These are phyloP conservation scores for Fistulifera pelliculosa DNA, from an alignment of 108 stramenopile genomes.

Conservation along the genomic window DNA sequence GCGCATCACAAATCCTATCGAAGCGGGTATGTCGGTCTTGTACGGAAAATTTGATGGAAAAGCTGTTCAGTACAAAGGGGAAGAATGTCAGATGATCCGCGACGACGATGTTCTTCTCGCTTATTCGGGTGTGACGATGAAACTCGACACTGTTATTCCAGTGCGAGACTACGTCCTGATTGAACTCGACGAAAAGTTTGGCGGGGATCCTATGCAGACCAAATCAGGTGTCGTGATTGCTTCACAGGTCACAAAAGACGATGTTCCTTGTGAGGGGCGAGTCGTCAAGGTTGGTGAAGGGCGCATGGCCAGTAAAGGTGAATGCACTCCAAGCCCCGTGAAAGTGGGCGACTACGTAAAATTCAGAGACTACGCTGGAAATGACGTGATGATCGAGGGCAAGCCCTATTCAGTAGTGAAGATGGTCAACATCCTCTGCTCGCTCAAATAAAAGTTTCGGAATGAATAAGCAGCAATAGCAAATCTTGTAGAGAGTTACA, in stretches of 20 bases:
- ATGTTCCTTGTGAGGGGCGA: constrained; percentile 69
- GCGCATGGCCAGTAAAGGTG: constrained; percentile 75
- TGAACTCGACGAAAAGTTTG: constrained; percentile 33
- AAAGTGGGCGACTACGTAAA: constrained; percentile 84
- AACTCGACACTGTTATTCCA: constrained; percentile 67
- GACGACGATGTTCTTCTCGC: constrained; percentile 89
- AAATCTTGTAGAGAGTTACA: background rate
- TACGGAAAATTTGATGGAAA: constrained; percentile 92
- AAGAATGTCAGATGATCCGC: constrained; percentile 84
- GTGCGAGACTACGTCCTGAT: constrained; percentile 89
- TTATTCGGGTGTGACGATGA: constrained; percentile 80
- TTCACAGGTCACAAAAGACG: constrained; percentile 57
- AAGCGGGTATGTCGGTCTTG: constrained; percentile 68
- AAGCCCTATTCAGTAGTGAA: constrained; percentile 78
- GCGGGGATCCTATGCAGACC: constrained; percentile 55
- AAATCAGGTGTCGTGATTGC: constrained; percentile 83
- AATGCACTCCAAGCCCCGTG: constrained; percentile 57
- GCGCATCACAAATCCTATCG: constrained; percentile 75
- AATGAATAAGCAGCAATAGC: background rate
- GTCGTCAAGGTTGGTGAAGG: constrained; percentile 94
- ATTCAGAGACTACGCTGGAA: constrained; percentile 92
- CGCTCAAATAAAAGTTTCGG: constrained; percentile 1
- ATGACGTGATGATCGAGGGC: constrained; percentile 86
- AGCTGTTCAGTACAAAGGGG: constrained; percentile 83
- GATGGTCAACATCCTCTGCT: constrained; percentile 85